These are phyloP conservation scores for Oldenlandia corymbosa DNA, from an alignment of 257 asterid species.

Conservation along the genomic window DNA sequence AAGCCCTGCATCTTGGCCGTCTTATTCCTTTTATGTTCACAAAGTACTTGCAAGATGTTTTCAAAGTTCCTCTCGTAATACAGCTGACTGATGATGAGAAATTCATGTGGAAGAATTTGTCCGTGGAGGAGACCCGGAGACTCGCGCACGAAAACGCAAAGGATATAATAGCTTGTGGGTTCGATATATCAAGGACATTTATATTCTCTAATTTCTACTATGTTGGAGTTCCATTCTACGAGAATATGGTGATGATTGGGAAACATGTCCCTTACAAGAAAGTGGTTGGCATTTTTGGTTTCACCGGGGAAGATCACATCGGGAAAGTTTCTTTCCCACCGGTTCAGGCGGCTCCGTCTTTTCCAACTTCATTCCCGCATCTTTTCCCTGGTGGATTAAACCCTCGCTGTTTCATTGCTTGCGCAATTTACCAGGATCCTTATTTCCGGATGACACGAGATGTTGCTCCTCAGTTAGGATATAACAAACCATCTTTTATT, in stretches of 20 bases:
- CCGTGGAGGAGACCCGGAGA: conserved; percentile 87
- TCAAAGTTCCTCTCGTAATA: conserved; percentile 92
- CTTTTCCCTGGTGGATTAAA: conserved; percentile 63
- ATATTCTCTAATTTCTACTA: conserved; percentile 84
- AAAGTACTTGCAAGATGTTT: conserved; percentile 92
- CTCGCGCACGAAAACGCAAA: conserved; percentile 97
- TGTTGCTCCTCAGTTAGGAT: conserved; percentile 92
- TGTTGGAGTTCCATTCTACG: conserved; percentile 90
- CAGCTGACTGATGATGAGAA: conserved; percentile 97
- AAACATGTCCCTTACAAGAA: conserved; percentile 87
- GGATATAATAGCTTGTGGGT: conserved; percentile 98
- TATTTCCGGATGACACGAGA: conserved; percentile 99
- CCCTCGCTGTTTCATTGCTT: conserved; percentile 85
- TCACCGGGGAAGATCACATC: conserved; percentile 91
- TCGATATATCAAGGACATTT: conserved; percentile 82
- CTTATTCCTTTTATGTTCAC: conserved; percentile 95
- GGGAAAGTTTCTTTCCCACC: conserved; percentile 94
- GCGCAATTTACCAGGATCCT: conserved; percentile 98
- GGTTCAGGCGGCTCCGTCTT: conserved; percentile 91
- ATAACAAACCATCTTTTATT: conserved; percentile 85
- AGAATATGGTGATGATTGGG: conserved; percentile 76
- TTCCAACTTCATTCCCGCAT: conserved; percentile 94
- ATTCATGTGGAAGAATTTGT: conserved; percentile 90
- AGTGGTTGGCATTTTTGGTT: conserved; percentile 95
- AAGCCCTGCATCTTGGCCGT: conserved; percentile 95